Base-by-base conservation (phyloP, 2,329 filamentous ascomycete species). In the Penicillium carneum region DNA sequence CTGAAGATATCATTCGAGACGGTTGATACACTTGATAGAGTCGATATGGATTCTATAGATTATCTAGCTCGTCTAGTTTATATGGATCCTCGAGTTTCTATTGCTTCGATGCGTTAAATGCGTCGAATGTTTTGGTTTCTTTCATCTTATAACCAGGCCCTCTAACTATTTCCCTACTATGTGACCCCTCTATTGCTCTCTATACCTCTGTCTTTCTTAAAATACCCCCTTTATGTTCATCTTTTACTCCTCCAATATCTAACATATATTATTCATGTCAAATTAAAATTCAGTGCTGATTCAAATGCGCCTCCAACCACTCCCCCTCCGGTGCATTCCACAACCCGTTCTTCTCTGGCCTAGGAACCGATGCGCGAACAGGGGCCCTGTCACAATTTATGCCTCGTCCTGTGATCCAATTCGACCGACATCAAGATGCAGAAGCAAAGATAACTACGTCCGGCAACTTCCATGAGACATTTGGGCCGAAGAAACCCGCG, bases 401-500 rank as follows among this genome's bases (percentile, higher is more conserved):
- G 53, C 60, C 61, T 64, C 54, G 50, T 67, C 54, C 68, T 57
- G 57, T 53, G 12, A 59, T 63, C 49, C 63, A 70, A 68, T 67
- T 67, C 66, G 62, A 51, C 64, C 58, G 39, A 43, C 50, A 53
- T 46, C 42, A 55, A 41, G 59, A 57, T 67, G 65, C 63, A 69
- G 62, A 65, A 64, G 63, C 62, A 70, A 38, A 62, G 62, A 56
- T 58, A 53, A 39, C 49, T 57, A 64, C 56, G 63, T 69, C 64
- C 67, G 62, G 60, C 61, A 58, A 56, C 52, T 64, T 65, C 65
- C 68, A 64, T 70, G 64, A 70, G 67, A 69, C 67, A 67, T 70
- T 69, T 70, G 51, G 64, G 60, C 67, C 67, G 66, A 67, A 64
- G 56, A 63, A 56, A 58, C 64, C 63, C 59, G 63, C 68, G 65